phyloP scores from a whole-genome alignment of 2,329 filamentous ascomycete genomes.

The Penicillium crustosum region DNA sequence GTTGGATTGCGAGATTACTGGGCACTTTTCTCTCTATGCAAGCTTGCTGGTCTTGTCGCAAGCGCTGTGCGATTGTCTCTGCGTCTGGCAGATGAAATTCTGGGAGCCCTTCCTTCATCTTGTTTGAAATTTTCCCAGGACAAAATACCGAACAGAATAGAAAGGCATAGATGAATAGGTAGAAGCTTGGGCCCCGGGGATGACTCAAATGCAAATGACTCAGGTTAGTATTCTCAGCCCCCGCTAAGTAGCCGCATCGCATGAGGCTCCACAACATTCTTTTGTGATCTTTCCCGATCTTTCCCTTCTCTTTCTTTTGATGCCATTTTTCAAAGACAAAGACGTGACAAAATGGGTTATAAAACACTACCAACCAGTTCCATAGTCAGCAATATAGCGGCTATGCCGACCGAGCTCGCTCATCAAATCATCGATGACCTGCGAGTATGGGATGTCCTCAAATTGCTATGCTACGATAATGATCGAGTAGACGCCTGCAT shows the following conservation, averaged over 20 bases:
- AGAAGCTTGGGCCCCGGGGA: not conserved
- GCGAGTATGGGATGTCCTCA: conserved; percentile 20
- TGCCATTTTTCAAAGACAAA: too few species aligned
- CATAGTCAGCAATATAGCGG: conserved; percentile 7
- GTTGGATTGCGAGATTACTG: conserved; percentile 18
- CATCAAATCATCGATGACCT: conserved; percentile 25
- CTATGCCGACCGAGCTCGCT: conserved; percentile 20
- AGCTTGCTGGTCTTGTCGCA: conserved; percentile 21
- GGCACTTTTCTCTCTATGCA: conserved; percentile 33
- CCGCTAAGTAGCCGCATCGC: not conserved
- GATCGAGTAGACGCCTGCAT: conserved; percentile 9
- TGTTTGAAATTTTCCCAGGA: not conserved
- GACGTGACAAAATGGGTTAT: not conserved
- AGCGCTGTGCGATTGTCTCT: conserved; percentile 17
- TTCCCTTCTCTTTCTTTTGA: not conserved
- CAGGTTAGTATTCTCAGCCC: not conserved
- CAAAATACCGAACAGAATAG: not conserved
- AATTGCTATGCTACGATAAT: conserved; percentile 11
- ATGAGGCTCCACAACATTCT: not conserved
- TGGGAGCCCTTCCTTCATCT: not conserved
- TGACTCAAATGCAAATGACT: not conserved
- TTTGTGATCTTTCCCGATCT: not conserved
- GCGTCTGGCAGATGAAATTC: conserved; percentile 11
- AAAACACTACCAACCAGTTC: not conserved
- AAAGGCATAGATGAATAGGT: not conserved